Evolutionary conservation across 495 filamentous ascomycete genomes (phyloP).

Genomic region (Neurospora sp.): DNA sequence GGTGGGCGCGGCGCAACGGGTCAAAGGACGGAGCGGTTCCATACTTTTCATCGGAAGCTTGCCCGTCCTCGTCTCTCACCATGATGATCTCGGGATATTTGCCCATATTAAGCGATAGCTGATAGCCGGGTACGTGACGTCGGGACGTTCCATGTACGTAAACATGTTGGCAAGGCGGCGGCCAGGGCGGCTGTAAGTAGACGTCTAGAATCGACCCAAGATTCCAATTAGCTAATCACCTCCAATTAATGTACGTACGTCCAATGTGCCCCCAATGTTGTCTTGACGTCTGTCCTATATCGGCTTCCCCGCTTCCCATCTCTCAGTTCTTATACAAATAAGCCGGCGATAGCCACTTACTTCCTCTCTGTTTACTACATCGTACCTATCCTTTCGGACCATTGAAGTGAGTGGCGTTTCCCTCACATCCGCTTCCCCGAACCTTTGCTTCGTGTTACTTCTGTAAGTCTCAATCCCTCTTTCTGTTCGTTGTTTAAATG

Average conservation of each 20-base stretch:
- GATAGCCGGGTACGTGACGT: not conserved
- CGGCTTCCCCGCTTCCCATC: not conserved
- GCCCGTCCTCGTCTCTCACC: not conserved
- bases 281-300: not conserved
- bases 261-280: not conserved
- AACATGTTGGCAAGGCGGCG: not conserved
- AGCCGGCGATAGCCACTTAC: constrained; percentile 8
- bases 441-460: not conserved
- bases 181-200: not conserved
- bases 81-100: not conserved
- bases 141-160: not conserved
- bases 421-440: not conserved
- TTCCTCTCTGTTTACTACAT: not conserved
- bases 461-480: not conserved
- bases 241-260: not conserved
- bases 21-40: not conserved
- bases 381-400: not conserved
- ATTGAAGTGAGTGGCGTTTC: not conserved
- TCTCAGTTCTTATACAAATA: not conserved
- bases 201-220: not conserved
- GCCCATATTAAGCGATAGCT: not conserved
- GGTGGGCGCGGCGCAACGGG: not conserved
- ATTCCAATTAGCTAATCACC: not conserved
- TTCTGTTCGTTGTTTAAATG: not conserved
- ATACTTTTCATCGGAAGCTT: not conserved